Evolutionary conservation across 108 stramenopile genomes (phyloP), one percentile per base, ranked within the genome.

Genomic region (Craspedostauros australis): DNA sequence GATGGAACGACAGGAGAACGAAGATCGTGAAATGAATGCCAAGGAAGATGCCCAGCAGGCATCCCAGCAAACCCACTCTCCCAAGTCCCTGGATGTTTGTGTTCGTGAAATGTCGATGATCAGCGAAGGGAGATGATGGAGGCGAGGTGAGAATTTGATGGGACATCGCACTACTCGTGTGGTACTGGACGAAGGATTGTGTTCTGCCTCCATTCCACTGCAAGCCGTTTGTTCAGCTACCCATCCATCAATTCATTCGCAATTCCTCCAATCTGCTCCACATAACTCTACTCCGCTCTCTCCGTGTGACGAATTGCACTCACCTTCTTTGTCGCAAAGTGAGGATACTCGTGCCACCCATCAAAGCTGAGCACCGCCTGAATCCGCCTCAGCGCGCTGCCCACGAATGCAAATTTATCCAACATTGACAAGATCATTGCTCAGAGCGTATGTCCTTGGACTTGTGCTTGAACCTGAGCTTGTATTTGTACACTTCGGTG

Each of bases 341-440:
- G 79, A 21, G 63, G 65, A 53, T 77, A 65, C n/a, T 61, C 57
- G 7, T 69, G 39, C 80, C 82, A 82, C 24, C 66, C 51, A 2
- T 83, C 70, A 64, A 88, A 78, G 18, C 70, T 52, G 1, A 88
- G 76, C 15, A 60, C 54, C 28, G 67, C 65, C 42, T 88, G 86
- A 31, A 84, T 54, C 20, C 38, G 12, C 9, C 46, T 43, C 34
- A 78, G 27, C 18, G 33, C 33, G 4, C 18, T 38, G 34, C 43
- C 53, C 4, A 72, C n/a, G n/a, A n/a, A n/a, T n/a, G n/a, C n/a
- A n/a, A n/a, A n/a, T n/a, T n/a, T n/a, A n/a, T n/a, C n/a, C n/a
- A n/a, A n/a, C n/a, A n/a, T n/a, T n/a, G n/a, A n/a, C n/a, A n/a
- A n/a, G n/a, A n/a, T n/a, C n/a, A n/a, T n/a, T n/a, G n/a, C n/a